Evolutionary conservation across 2,329 filamentous ascomycete genomes (phyloP), one percentile per base, ranked within the genome.

Genomic region (Alternaria dauci): DNA sequence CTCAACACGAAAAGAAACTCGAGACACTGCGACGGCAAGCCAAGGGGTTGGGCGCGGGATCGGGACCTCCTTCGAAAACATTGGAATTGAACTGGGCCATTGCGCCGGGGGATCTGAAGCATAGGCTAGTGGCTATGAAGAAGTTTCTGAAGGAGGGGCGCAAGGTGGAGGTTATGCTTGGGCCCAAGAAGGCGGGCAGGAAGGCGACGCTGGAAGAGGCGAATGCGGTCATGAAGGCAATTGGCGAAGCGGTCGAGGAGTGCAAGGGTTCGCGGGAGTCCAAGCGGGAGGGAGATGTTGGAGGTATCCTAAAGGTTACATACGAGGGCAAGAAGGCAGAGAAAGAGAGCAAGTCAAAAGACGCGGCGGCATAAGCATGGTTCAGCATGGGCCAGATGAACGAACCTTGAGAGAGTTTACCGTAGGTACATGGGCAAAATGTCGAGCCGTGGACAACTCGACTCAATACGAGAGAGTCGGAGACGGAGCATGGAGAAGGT

Each of bases 21-120:
- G 81, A 77, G 3, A 61, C 74, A 66, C 80, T 76, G 54, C 81
- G 81, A 46, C 79, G 81, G 59, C 68, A 73, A 20, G 71, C 80
- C 36, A 83, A 68, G 38, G 69, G 70, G 2, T 55, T 63, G 36
- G 55, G 63, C 11, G 54, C 65, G 5, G 69, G 62, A 5, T 64
- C 65, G 4, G 69, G 61, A 4, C 65, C 65, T 12, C 41, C 82
- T 66, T 74, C 78, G 16, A 97, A 97, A 81, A 89, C 90, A 74
- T 78, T 97, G n/a, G 94, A 97, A 80, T 70, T 98, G 70, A 94
- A 93, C 77, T 98, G 94, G 94, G 89, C 90, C 34, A 96, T 96
- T 71, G 89, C 88, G 62, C 74, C 79, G 12, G 86, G 94, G 74
- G 94, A 97, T 81, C 77, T 97, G 53, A 80, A 80, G n/a, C 89